phyloP scores from a whole-genome alignment of 768 basidiomycete species.

The Kwoniella bestiolae region DNA sequence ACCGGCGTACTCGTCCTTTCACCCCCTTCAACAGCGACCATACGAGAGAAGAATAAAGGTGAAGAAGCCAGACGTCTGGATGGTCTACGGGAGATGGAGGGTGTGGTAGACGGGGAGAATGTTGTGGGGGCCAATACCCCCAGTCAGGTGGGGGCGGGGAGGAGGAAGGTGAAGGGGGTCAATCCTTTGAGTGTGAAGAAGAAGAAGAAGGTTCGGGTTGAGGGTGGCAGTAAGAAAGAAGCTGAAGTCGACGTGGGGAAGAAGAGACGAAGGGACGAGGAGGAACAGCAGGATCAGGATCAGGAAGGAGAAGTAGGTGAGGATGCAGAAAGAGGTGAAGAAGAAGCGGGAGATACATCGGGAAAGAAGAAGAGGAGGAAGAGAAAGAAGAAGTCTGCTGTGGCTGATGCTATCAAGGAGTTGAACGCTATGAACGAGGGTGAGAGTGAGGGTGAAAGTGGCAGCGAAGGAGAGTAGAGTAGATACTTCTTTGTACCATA shows the following conservation, averaged over 20 bases:
- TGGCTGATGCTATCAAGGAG: slow-evolving; percentile 39
- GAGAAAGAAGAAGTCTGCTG: slow-evolving; percentile 41
- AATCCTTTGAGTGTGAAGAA: slow-evolving; percentile 94
- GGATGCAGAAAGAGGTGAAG: slow-evolving; percentile 12
- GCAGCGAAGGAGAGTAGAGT: slow-evolving; percentile 11
- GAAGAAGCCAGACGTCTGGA: slow-evolving; percentile 64
- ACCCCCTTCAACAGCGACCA: slow-evolving; percentile 79
- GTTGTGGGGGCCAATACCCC: slow-evolving; percentile 25
- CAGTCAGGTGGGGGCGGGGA: slow-evolving; percentile 11
- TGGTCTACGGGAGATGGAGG: slow-evolving; percentile 26
- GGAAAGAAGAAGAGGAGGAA: slow-evolving; percentile 44
- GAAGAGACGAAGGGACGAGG: slow-evolving; percentile 22
- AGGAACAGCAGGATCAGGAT: slow-evolving; percentile 6
- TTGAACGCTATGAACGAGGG: slow-evolving; percentile 26
- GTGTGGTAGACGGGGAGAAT: slow-evolving; percentile 36
- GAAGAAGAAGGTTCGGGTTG: slow-evolving; percentile 64
- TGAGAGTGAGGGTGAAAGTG: slow-evolving; percentile 5
- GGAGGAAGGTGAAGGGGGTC: slow-evolving; percentile 76
- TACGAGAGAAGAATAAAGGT: slow-evolving; percentile 70
- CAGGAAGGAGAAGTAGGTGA: slow-evolving; percentile 13
- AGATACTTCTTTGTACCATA: neutral
- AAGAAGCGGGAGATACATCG: slow-evolving; percentile 1
- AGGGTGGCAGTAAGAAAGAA: neutral
- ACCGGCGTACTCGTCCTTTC: slow-evolving; percentile 86
- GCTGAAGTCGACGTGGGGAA: slow-evolving; percentile 13